Base-by-base conservation (phyloP, 371 early-diverging fungal genomes). In the Mortierella sp. region DNA sequence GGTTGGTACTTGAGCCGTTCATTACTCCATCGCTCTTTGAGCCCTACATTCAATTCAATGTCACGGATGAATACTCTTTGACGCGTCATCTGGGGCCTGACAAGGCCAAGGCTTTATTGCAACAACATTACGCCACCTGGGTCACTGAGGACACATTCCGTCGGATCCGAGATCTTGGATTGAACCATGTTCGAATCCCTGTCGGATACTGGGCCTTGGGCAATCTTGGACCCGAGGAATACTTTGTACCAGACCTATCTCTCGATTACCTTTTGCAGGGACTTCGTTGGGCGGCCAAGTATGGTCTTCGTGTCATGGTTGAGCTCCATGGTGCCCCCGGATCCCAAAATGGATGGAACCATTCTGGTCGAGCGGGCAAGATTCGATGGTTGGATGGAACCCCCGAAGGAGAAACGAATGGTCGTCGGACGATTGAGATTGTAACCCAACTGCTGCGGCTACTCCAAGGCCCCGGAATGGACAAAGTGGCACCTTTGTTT, bases 271-370 rank as follows among this genome's bases (percentile, higher is more conserved):
- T 92, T 11, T 46, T 90, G 1, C 74, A 80, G 44, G 89, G 87
- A 1, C 74, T 94, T 21, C 84, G 83, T 50, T 92, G 92, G 92
- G 89, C 89, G 4, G 85, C 90, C 7, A 85, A 89, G 63, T 88
- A 92, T 64, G 88, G 88, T 4, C 64, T 94, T 6, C 87, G 92
- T 9, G 93, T 90, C 5, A 89, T 92, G 81, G 85, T 94, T 2
- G 93, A 94, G 67, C 62, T 94, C 15, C 94, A 94, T 61, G 91
- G 90, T 0, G 90, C 89, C 4, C 94, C 94, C 0, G 93, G 93
- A 0, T 92, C 92, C 7, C 94, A 94, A 72, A 92, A 92, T 59
- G 92, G 92, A 16, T 93, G 91, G 84, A 91, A 92, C 61, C 91
- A 92, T 63, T 91, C 91, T 1, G 93, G 93, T 1, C 63, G 70